Evolutionary conservation across 768 basidiomycete genomes (phyloP).

Genomic region (Termitomyces sp.): DNA sequence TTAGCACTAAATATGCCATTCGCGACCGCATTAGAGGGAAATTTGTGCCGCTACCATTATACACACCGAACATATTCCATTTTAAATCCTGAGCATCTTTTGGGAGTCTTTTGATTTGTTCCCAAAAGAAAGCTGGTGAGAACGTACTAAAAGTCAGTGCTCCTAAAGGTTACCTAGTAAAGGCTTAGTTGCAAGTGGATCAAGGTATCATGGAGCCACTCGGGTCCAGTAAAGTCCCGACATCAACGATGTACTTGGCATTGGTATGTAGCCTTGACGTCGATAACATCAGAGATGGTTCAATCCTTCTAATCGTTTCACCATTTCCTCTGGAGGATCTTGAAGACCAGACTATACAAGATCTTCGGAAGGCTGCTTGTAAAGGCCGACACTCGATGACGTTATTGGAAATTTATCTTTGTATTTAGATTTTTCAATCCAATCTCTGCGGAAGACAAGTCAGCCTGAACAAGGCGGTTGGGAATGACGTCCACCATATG

Average conservation of each 20-base stretch:
- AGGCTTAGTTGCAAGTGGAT: background rate
- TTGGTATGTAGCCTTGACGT: background rate
- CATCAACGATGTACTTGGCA: background rate
- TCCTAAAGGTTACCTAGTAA: background rate
- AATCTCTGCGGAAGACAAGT: too few relatives aligned
- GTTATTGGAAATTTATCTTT: background rate
- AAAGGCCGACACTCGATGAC: background rate
- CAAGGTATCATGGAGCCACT: too few relatives aligned
- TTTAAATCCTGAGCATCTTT: too few relatives aligned
- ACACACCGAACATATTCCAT: too few relatives aligned
- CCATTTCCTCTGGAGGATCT: background rate
- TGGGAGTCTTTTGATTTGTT: too few relatives aligned
- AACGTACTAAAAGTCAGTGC: too few relatives aligned
- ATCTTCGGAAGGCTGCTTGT: background rate
- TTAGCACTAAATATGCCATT: too few relatives aligned
- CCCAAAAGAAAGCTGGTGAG: too few relatives aligned
- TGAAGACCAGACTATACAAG: background rate
- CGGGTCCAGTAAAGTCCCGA: too few relatives aligned
- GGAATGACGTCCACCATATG: background rate
- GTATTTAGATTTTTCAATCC: background rate
- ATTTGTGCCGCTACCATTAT: too few relatives aligned
- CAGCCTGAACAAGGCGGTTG: too few relatives aligned
- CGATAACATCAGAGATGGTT: background rate
- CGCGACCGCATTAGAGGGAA: too few relatives aligned
- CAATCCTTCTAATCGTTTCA: background rate